A percentile compares a stretch with the other conserved stretches of the same genome.
Conservation (phyloP, 1,284 basidiomycete species). For the Pseudozyma hubeiensis region DNA sequence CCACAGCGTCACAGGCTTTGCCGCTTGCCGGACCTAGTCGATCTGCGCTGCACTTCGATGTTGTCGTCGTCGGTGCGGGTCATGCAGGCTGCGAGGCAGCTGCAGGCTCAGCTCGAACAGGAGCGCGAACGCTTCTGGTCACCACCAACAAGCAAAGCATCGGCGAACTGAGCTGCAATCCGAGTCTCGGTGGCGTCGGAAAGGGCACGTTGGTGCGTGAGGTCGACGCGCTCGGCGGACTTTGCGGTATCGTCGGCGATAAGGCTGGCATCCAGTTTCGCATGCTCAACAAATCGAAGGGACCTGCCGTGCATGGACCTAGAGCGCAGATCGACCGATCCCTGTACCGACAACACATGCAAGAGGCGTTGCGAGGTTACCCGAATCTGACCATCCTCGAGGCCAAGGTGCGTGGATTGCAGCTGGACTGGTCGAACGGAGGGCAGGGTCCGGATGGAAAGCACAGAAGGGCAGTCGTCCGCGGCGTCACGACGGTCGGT, state of each 20-base stretch:
- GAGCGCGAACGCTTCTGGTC: constrained; percentile 81
- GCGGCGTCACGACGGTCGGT: constrained; percentile 80
- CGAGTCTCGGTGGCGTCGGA: constrained; percentile 76
- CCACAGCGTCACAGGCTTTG: constrained; percentile 10
- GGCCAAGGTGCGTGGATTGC: constrained; percentile 82
- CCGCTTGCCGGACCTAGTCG: constrained; percentile 16
- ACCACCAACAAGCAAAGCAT: constrained; percentile 83
- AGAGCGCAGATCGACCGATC: constrained; percentile 87
- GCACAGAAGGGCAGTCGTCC: constrained; percentile 73
- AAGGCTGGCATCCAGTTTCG: constrained; percentile 88
- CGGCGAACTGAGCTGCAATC: constrained; percentile 90
- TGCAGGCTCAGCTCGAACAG: constrained; percentile 82
- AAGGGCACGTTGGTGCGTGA: constrained; percentile 89
- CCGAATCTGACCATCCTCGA: constrained; percentile 78
- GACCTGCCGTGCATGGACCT: constrained; percentile 88
- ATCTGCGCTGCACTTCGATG: constrained; percentile 70
- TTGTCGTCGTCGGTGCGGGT: constrained; percentile 88
- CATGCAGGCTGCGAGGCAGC: constrained; percentile 93
- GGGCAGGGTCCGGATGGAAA: constrained; percentile 4
- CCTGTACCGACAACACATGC: constrained; percentile 84
- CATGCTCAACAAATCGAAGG: constrained; percentile 84
- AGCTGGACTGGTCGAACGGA: constrained; percentile 73
- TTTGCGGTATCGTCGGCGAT: constrained; percentile 82
- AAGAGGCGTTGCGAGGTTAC: constrained; percentile 76
- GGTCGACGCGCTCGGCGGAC: constrained; percentile 85